Evolutionary conservation across 2,329 filamentous ascomycete species (phyloP), one percentile per base, ranked within the genome.

Genomic region (Hymenotorrendiella dingleyae): DNA sequence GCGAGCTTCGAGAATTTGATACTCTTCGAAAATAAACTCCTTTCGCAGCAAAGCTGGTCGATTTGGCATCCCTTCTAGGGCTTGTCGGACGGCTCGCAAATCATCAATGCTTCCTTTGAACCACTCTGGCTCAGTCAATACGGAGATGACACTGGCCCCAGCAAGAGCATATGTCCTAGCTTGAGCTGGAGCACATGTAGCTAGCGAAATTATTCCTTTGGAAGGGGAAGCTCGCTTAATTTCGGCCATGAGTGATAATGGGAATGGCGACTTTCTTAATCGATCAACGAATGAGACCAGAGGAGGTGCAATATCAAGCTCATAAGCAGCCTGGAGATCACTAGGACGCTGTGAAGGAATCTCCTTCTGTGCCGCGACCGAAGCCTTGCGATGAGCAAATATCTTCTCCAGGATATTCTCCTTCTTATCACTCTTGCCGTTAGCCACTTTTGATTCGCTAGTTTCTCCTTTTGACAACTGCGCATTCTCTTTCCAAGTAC

Each of bases 41-140:
- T 98, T 98, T 19, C 94, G 82, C 22, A 98, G 69, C 10, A 98
- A 78, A 2, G 91, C 94, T 3, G 93, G 94, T 40, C 93, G 78
- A 62, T 96, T 94, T 1, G 87, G 83, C 82, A 98, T 89, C 10
- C 85, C 84, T 55, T 89, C 80, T n/a, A 98, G 70, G 36, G 86
- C 89, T 64, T 91, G 86, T 33, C 93, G 80, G 22, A 97, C 93
- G 24, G 84, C 80, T 47, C 86, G 80, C 41, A 98, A 69, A 62
- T 98, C 93, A 45, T 98, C 91, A 47, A 98, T 90, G 64, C 85
- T 94, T 36, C 93, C 93, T 68, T 96, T 97, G 73, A 98, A 98
- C 93, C 93, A 98, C 60, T 97, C 86, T 0, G 94, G 93, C 66
- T 98, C 93, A 0, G 93, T 98, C 35, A 98, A 76, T n/a, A 98